Conservation (phyloP, 352 stramenopile species). For the Phytophthora rubi region DNA sequence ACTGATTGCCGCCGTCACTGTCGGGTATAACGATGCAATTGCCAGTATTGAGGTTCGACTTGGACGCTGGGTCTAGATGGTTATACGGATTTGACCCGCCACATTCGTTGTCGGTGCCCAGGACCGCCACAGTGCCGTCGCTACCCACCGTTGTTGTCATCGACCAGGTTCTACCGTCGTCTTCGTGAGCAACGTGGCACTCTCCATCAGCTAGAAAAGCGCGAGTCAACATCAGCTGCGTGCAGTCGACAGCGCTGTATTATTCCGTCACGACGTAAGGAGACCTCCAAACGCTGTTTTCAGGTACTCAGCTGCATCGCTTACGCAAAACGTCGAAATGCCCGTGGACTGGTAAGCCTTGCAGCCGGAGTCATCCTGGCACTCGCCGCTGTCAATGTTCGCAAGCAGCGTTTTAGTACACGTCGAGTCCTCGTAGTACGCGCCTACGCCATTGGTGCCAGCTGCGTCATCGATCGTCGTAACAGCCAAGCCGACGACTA, state of each 20-base stretch:
- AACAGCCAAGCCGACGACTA: neutral
- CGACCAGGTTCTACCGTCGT: neutral
- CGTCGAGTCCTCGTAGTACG: neutral
- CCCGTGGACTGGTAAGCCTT: neutral
- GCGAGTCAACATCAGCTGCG: neutral
- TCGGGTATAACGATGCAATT: neutral
- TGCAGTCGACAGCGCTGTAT: neutral
- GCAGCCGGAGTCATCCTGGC: neutral
- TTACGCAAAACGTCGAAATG: neutral
- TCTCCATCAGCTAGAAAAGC: neutral
- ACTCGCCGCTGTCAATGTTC: neutral
- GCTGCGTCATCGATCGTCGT: neutral
- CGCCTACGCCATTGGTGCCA: neutral
- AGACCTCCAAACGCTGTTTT: neutral
- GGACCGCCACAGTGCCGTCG: neutral
- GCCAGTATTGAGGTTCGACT: neutral
- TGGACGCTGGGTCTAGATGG: neutral
- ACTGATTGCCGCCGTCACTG: neutral
- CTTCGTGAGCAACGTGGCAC: neutral
- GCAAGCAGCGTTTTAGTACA: neutral
- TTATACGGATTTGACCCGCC: neutral
- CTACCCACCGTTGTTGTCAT: neutral
- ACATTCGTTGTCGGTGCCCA: neutral
- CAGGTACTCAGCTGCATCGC: neutral
- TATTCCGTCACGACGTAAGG: neutral